Evolutionary conservation across 1,284 basidiomycete species (phyloP).

Genomic region (Sporisorium exsertum): DNA sequence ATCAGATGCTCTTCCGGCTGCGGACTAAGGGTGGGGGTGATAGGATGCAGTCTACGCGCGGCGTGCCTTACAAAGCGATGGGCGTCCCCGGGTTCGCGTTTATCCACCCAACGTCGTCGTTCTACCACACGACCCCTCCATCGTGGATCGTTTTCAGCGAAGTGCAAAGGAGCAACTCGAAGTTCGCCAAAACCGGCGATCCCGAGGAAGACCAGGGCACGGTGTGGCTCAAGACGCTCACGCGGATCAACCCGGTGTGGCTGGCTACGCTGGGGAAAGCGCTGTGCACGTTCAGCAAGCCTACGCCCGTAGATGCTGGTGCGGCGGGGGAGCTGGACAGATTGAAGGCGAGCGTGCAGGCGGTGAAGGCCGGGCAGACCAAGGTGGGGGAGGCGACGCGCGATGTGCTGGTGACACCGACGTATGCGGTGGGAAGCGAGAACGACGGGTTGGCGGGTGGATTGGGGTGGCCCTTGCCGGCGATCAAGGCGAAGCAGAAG

Average conservation of each 20-base stretch:
- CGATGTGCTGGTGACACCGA: slow-evolving; percentile 60
- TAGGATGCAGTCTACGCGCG: slow-evolving; percentile 80
- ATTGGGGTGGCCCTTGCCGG: slow-evolving; percentile 64
- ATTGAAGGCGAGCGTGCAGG: slow-evolving; percentile 27
- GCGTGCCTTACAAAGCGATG: slow-evolving; percentile 85
- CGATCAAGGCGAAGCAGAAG: slow-evolving; percentile 59
- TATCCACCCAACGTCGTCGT: slow-evolving; percentile 88
- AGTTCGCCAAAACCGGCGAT: slow-evolving; percentile 60
- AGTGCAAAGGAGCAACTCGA: slow-evolving; percentile 59
- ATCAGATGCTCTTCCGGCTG: slow-evolving; percentile 40
- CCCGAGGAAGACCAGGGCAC: slow-evolving; percentile 18
- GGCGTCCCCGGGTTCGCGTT: slow-evolving; percentile 84
- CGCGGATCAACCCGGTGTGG: slow-evolving; percentile 85
- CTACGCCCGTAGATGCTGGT: slow-evolving; percentile 65
- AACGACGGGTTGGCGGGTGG: slow-evolving; percentile 54
- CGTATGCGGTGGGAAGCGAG: slow-evolving; percentile 62
- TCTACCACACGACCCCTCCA: slow-evolving; percentile 80
- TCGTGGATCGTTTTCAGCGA: slow-evolving; percentile 90
- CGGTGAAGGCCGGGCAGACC: slow-evolving; percentile 31
- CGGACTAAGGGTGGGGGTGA: slow-evolving; percentile 72
- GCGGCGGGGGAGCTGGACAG: slow-evolving; percentile 17
- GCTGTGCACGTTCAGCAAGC: slow-evolving; percentile 89
- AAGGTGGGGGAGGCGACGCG: slow-evolving; percentile 22
- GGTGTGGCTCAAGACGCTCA: slow-evolving; percentile 63
- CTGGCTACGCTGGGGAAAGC: slow-evolving; percentile 81